phyloP scores from a whole-genome alignment of 73 alveolate genomes.

The Breviolum minutum region DNA sequence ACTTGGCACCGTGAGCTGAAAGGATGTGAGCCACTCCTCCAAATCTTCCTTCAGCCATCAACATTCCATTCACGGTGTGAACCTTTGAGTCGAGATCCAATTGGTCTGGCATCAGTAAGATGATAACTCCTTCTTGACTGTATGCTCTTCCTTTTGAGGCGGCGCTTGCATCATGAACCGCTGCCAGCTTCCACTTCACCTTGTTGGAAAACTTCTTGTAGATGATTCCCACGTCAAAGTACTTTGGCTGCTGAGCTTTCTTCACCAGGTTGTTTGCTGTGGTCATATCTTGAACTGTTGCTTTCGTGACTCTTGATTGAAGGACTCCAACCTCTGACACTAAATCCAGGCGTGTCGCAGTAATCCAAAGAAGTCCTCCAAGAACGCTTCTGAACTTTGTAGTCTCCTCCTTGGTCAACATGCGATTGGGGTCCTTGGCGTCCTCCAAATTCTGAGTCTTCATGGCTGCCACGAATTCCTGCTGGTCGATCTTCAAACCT shows the following conservation, averaged over 20 bases:
- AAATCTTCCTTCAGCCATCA: background rate
- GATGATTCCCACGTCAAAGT: background rate
- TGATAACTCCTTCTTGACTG: background rate
- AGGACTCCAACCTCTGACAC: background rate
- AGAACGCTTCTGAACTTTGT: background rate
- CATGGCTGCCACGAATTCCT: background rate
- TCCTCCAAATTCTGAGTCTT: background rate
- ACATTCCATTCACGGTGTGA: background rate
- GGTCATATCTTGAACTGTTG: background rate
- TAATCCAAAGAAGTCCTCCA: constrained; percentile 9
- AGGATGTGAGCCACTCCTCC: background rate
- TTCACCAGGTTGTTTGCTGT: background rate
- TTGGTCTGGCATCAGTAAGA: background rate
- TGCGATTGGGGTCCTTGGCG: background rate
- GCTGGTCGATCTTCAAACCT: background rate
- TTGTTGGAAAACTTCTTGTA: background rate
- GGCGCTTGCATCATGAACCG: background rate
- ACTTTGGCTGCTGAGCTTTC: background rate
- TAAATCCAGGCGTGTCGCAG: background rate
- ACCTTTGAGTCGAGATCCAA: background rate
- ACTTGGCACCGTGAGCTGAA: background rate
- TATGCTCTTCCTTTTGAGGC: background rate
- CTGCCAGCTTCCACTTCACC: background rate
- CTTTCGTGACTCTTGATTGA: background rate
- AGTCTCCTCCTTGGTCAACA: background rate